Base-by-base conservation (phyloP, 345 rosid genomes). In the Syzygium jambos region DNA sequence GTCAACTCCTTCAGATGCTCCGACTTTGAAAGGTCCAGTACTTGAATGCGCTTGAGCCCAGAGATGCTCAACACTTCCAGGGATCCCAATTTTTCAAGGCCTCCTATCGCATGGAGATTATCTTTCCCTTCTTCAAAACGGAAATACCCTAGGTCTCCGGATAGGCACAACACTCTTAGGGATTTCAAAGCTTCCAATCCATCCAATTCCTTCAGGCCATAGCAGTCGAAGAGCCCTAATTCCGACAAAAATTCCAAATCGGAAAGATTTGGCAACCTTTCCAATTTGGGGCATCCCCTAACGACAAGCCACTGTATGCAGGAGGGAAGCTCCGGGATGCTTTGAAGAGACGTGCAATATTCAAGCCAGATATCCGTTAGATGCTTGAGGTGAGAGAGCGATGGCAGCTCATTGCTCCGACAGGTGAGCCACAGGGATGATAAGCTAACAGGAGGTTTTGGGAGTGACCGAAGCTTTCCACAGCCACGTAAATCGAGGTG, bases 371-470 rank as follows among this genome's bases (percentile, higher is more conserved):
- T n/a, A 4, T 23, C 0, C 1, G 9, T 2, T 56, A 56, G 61
- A 56, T 56, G 13, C n/a, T 56, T 56, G 0, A 56, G 2, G 27
- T 56, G 63, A 56, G 63, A 56, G 63, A 56, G 63, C 14, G 29
- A 23, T 9, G 63, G 6, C 13, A 56, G 1, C 29, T 56, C 63
- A 2, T 56, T 56, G 63, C 63, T 56, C 0, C 14, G 6, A 4
- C 63, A 56, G 14, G n/a, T 0, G 61, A 56, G 3, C 0, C 0
- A 0, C 0, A 56, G 3, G 13, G 0, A 23, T 10, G 0, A 4
- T 56, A 56, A 56, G 63, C 29, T 56, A 56, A 0, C 25, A 23
- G 13, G 63, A 4, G 14, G 63, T 56, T 56, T 56, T 56, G 29
- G 29, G 63, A 56, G 29, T 56, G 63, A 56, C 6, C 6, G 1